Evolutionary conservation across 768 basidiomycete species (phyloP), one percentile per base, ranked within the genome.

Genomic region (Leccinum arenicola): DNA sequence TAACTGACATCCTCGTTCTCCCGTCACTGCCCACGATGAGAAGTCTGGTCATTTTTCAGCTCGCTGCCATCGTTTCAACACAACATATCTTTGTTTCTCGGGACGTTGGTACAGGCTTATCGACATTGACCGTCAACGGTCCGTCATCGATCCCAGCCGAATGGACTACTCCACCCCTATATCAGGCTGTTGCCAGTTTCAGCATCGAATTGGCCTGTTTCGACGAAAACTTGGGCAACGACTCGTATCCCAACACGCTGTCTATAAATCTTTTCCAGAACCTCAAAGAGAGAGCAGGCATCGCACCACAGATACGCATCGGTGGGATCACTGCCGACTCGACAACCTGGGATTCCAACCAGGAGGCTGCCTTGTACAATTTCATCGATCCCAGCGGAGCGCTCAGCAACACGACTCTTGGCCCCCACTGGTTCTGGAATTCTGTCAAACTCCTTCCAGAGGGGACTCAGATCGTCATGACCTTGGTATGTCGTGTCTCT

Each of bases 291-390:
- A 77, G 82, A 17, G 77, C 80, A 21, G 79, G 80, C 3, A 70
- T 75, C 15, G 73, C 82, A 12, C 71, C 77, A 7, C 77, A 83
- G 69, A 67, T 82, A 17, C 74, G 82, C 11, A 82, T 83, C 19
- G 81, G 82, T 25, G 82, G 82, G 0, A 81, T 82, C 61, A 83
- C 81, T 0, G 83, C 82, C 5, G 80, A 83, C 63, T 81, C 81
- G 14, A 80, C 81, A 2, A 78, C 76, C 54, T 81, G 81, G 80
- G 66, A 80, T 56, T 70, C 77, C 0, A 69, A 74, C 12, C 75
- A 77, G 47, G 71, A 74, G 35, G 52, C 36, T 21, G 60, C 61
- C 1, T 36, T 65, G 45, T 61, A 63, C 66, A 83, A 80, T 61
- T 80, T 78, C 57, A 74, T 83, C 31, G 77, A 78, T 45, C 64